phyloP scores from a whole-genome alignment of 2,329 filamentous ascomycete genomes.

The Xenosphaeropsis pyriputrescens region DNA sequence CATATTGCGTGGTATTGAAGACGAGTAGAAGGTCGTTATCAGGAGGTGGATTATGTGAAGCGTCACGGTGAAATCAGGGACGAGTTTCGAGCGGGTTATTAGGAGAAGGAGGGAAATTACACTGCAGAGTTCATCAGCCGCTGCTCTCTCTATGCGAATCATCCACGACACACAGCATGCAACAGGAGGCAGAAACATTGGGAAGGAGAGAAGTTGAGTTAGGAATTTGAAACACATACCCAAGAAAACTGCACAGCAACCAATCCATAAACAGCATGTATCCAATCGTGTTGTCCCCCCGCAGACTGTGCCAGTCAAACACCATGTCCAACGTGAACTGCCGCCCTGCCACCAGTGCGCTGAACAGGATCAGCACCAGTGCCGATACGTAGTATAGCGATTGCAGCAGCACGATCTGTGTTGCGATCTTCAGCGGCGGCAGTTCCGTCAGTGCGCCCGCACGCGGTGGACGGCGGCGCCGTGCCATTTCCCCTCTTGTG shows the following conservation, averaged over 20 bases:
- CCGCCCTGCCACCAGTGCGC: constrained; percentile 48
- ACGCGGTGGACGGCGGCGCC: constrained; percentile 44
- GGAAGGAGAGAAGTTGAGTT: no score
- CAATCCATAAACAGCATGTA: constrained; percentile 57
- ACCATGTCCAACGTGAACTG: constrained; percentile 42
- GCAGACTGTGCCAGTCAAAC: constrained; percentile 45
- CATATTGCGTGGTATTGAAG: constrained; percentile 57
- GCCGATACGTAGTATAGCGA: constrained; percentile 48
- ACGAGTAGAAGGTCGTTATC: constrained; percentile 64
- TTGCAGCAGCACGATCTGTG: constrained; percentile 52
- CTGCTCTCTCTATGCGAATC: no score
- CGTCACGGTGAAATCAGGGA: constrained; percentile 87
- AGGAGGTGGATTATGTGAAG: constrained; percentile 74
- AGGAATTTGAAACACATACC: no score
- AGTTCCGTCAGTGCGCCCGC: constrained; percentile 53
- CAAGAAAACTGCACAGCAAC: constrained; percentile 48
- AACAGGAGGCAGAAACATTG: no score
- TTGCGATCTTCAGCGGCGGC: constrained; percentile 49
- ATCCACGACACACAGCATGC: no score
- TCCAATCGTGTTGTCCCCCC: constrained; percentile 54
- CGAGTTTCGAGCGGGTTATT: constrained; percentile 79
- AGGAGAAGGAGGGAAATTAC: constrained; percentile 71
- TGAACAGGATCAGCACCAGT: constrained; percentile 49
- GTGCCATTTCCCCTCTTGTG: constrained; percentile 15
- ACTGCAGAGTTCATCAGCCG: constrained; percentile 28